These are phyloP conservation scores for Aschersonia sp. DNA, from an alignment of 2,329 filamentous ascomycete species.

Conservation along the genomic window DNA sequence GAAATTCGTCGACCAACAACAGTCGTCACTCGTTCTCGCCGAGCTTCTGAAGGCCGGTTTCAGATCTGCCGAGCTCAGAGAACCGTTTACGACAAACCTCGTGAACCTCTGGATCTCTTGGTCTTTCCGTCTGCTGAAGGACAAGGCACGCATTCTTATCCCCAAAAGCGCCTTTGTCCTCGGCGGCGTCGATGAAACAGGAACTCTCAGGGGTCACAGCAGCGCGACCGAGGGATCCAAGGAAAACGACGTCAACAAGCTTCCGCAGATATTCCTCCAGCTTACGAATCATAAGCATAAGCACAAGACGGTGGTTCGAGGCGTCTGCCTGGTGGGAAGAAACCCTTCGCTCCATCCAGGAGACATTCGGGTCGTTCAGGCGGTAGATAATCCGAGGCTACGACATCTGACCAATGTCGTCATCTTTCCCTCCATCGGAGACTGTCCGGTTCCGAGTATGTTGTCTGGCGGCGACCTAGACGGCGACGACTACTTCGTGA, in stretches of 20 bases:
- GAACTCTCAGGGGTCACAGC: conserved; percentile 56
- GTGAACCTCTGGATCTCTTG: conserved; percentile 77
- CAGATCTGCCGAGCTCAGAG: conserved; percentile 40
- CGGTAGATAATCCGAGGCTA: conserved; percentile 60
- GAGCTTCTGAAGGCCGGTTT: conserved; percentile 71
- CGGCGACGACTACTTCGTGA: conserved; percentile 87
- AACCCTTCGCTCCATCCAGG: conserved; percentile 92
- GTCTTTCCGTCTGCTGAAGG: conserved; percentile 80
- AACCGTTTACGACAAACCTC: conserved; percentile 72
- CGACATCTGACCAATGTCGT: conserved; percentile 72
- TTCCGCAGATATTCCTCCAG: conserved; percentile 86
- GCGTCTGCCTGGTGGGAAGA: conserved; percentile 69
- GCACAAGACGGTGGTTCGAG: conserved; percentile 52
- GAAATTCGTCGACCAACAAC: conserved; percentile 72
- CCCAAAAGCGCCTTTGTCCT: conserved; percentile 76
- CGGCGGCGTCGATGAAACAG: conserved; percentile 78
- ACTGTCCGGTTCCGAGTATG: conserved; percentile 81
- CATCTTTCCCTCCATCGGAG: conserved; percentile 71
- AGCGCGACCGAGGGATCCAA: conserved; percentile 24
- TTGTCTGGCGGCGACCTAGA: conserved; percentile 92
- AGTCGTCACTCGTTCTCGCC: conserved; percentile 60
- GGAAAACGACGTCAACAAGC: conserved; percentile 29
- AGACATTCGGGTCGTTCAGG: conserved; percentile 76
- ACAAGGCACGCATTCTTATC: conserved; percentile 76
- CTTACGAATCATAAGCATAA: conserved; percentile 43